These are phyloP conservation scores for Pelargonium citronellum DNA, from an alignment of 441 rosid species.

Conservation along the genomic window DNA sequence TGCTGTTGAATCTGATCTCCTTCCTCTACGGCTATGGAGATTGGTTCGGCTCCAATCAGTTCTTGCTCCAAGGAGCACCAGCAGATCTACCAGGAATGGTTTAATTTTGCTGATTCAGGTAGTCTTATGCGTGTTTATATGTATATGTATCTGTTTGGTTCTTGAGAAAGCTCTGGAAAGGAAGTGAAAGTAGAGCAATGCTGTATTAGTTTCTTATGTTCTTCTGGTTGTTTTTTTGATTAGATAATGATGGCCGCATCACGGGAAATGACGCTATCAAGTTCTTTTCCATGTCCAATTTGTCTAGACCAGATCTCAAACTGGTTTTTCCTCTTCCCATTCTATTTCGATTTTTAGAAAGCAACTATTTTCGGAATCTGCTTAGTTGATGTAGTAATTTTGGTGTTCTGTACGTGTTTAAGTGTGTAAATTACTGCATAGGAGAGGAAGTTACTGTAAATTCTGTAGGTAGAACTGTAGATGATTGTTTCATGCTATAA, in stretches of 20 bases:
- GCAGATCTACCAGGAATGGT: constrained; percentile 74
- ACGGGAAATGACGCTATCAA: constrained; percentile 81
- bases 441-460: not conserved
- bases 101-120: constrained; percentile 77
- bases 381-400: not conserved
- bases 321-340: constrained; percentile 40
- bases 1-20: not conserved
- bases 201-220: not conserved
- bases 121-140: not conserved
- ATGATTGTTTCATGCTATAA: not conserved
- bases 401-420: not conserved
- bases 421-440: not conserved
- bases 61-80: constrained; percentile 74
- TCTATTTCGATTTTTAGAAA: not conserved
- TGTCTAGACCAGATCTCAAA: constrained; percentile 74
- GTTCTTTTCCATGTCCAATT: constrained; percentile 68
- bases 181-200: not conserved
- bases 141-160: not conserved
- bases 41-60: constrained; percentile 49
- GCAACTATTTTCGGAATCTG: not conserved
- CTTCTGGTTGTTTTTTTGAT: constrained; percentile 6
- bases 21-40: constrained; percentile 45
- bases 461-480: not conserved
- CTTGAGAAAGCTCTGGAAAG: not conserved
- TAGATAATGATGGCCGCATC: constrained; percentile 79